phyloP scores from a whole-genome alignment of 1,284 basidiomycete genomes.

The Kwoniella shivajii region DNA sequence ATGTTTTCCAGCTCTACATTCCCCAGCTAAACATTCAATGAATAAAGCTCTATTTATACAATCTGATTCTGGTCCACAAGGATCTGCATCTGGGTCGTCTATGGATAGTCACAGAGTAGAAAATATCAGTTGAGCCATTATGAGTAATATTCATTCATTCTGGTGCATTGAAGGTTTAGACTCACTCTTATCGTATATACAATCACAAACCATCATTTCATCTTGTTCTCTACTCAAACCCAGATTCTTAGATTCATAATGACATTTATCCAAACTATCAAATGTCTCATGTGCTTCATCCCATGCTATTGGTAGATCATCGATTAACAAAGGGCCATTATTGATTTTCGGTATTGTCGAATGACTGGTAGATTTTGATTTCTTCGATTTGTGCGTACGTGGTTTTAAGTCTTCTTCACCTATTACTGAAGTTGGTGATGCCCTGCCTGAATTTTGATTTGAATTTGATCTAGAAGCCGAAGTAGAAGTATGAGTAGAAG shows the following conservation, averaged over 20 bases:
- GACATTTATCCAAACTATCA: constrained; percentile 71
- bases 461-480: too few relatives aligned
- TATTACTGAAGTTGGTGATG: constrained; percentile 4
- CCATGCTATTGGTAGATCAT: constrained; percentile 73
- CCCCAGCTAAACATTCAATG: constrained; percentile 86
- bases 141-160: neutral
- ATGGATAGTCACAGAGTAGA: neutral
- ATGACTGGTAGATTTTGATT: neutral
- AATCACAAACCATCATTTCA: constrained; percentile 94
- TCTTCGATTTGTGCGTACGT: constrained; percentile 10
- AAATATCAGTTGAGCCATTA: too few relatives aligned
- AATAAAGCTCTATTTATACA: constrained; percentile 98
- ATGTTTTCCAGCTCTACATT: constrained; percentile 78
- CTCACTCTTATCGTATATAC: constrained; percentile 77
- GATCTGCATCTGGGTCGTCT: constrained; percentile 62
- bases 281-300: constrained; percentile 75
- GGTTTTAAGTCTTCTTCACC: constrained; percentile 20
- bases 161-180: constrained; percentile 37
- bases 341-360: neutral
- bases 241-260: constrained; percentile 84
- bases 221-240: constrained; percentile 83
- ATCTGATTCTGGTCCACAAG: constrained; percentile 86
- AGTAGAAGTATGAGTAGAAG: too few relatives aligned
- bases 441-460: neutral
- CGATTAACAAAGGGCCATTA: constrained; percentile 59